Conservation (phyloP, 2,329 filamentous ascomycete genomes). For the Exophiala bonariae region DNA sequence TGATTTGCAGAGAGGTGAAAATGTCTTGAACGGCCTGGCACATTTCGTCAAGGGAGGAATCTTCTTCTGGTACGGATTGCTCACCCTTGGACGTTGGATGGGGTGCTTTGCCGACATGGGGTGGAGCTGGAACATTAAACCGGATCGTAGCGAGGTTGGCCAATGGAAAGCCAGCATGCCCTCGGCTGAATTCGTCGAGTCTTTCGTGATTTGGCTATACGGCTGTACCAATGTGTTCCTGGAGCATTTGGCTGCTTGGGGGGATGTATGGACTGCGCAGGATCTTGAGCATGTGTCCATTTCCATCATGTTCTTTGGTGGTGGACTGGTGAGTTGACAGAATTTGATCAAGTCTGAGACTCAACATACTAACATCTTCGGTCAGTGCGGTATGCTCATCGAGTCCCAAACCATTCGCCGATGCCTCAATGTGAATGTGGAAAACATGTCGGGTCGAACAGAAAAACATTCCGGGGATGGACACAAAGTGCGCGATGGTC, state of each 20-base stretch:
- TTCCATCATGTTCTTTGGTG: slow-evolving; percentile 89
- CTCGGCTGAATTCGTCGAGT: slow-evolving; percentile 86
- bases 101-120: slow-evolving; percentile 87
- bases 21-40: slow-evolving; percentile 80
- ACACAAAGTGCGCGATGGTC: slow-evolving; percentile 55
- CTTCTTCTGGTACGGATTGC: slow-evolving; percentile 88
- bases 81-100: slow-evolving; percentile 86
- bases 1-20: slow-evolving; percentile 42
- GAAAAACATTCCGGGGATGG: slow-evolving; percentile 30
- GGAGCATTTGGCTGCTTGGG: slow-evolving; percentile 78
- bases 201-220: slow-evolving; percentile 85
- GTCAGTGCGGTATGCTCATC: slow-evolving; percentile 76
- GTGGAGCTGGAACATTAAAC: slow-evolving; percentile 93
- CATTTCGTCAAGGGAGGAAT: slow-evolving; percentile 94
- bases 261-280: slow-evolving; percentile 68
- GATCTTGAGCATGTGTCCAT: slow-evolving; percentile 94
- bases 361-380: slow-evolving; percentile 6
- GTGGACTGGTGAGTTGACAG: slow-evolving; percentile 66
- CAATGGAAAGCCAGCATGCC: slow-evolving; percentile 63
- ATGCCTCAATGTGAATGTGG: slow-evolving; percentile 49
- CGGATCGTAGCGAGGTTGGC: slow-evolving; percentile 56
- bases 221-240: slow-evolving; percentile 88
- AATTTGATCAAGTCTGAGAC: neutral
- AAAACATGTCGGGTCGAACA: slow-evolving; percentile 39
- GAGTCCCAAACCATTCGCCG: slow-evolving; percentile 71